Evolutionary conservation across 495 filamentous ascomycete genomes (phyloP), one percentile per base, ranked within the genome.

Genomic region (Aspergillus homomorphus): DNA sequence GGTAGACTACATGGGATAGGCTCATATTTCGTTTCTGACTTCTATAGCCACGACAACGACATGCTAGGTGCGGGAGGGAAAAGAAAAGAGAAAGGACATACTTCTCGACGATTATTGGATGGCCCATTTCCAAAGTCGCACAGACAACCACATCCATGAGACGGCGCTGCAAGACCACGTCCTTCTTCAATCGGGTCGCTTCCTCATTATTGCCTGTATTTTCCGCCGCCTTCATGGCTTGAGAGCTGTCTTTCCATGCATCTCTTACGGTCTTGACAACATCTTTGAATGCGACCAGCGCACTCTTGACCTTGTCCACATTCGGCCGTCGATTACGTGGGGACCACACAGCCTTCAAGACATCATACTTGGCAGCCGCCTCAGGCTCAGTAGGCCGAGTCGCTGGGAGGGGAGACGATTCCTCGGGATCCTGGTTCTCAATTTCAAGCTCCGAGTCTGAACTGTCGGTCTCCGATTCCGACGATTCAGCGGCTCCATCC

Each of bases 91-190:
- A 64, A 50, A 52, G 55, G 16, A 79, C 83, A 70, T 84, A 86
- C 82, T 86, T 82, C 63, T 86, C 80, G 57, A 92, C 67, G 53
- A 90, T 84, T 23, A 80, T 77, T 21, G 78, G 78, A 64, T 91
- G 87, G 16, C 86, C 87, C 65, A 79, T 77, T 24, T 82, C 77
- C 53, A 87, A 55, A 18, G 85, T 80, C 49, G 85, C 73, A 49
- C 70, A 77, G 30, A 88, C 75, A n/a, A 85, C 85, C 26, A 74
- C 68, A 53, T 87, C 78, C 62, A 89, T 75, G 33, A 82, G 76
- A 51, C 80, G 79, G 21, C 84, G 81, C 58, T 86, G 82, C 51
- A 77, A 69, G n/a, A 78, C 73, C 28, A 85, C 84, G 4, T 83
- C 69, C 52, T 74, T 65, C 58, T 68, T 75, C 45, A 80, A 62